These are phyloP conservation scores for Hirschfeldia incana DNA, from an alignment of 345 rosid genomes.

Conservation along the genomic window DNA sequence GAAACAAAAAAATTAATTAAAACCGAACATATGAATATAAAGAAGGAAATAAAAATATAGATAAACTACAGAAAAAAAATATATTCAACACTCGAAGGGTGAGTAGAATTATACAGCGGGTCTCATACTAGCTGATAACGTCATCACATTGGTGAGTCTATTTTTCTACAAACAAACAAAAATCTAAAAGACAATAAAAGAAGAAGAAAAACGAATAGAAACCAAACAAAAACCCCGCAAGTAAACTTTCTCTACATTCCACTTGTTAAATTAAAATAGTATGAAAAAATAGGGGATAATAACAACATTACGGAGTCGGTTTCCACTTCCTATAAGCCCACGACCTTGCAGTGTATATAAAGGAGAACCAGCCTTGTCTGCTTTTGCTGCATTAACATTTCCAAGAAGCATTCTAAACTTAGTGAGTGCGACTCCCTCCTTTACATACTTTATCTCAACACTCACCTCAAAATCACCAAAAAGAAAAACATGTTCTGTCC, in stretches of 20 bases:
- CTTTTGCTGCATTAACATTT: conserved; percentile 42
- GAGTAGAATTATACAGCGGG: background rate
- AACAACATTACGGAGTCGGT: conserved; percentile 22
- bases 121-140: background rate
- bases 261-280: conserved; percentile 17
- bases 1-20: background rate
- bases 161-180: background rate
- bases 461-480: conserved; percentile 27
- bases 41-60: background rate
- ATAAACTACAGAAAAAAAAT: background rate
- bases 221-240: background rate
- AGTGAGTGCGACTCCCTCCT: conserved; percentile 36
- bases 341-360: conserved; percentile 35
- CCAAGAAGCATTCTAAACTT: conserved; percentile 35
- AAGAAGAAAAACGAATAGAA: background rate
- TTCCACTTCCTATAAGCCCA: conserved; percentile 37
- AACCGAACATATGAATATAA: background rate
- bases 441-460: conserved; percentile 27
- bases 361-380: conserved; percentile 39
- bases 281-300: background rate
- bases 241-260: conserved; percentile 24
- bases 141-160: background rate
- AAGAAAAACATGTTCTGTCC: background rate
- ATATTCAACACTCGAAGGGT: background rate
- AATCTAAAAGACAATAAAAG: background rate